These are phyloP conservation scores for Arthroderma sp. DNA, from an alignment of 2,329 filamentous ascomycete species.

Conservation along the genomic window DNA sequence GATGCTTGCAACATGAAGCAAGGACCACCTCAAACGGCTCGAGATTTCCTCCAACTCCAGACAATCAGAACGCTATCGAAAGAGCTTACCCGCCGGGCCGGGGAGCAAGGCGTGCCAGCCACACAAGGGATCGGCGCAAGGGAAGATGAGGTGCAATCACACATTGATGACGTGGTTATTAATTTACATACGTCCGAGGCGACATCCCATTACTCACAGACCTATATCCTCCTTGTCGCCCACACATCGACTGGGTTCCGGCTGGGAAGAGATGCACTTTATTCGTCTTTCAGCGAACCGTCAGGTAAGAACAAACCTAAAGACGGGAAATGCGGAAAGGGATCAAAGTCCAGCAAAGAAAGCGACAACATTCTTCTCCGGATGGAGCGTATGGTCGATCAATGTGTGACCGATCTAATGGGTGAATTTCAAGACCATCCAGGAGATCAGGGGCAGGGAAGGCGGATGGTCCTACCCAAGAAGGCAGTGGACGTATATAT, in stretches of 20 bases:
- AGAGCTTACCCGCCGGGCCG: neutral
- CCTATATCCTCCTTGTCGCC: constrained; percentile 46
- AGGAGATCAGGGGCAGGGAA: neutral
- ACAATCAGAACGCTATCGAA: neutral
- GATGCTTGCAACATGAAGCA: neutral
- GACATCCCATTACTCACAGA: constrained; percentile 33
- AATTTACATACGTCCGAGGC: constrained; percentile 29
- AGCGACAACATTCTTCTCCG: constrained; percentile 9
- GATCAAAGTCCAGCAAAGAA: constrained; percentile 7
- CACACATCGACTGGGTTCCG: constrained; percentile 37
- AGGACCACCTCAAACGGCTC: neutral
- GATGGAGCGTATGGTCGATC: constrained; percentile 30
- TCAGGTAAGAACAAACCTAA: constrained; percentile 7
- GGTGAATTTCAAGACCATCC: constrained; percentile 28
- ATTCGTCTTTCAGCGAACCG: constrained; percentile 20
- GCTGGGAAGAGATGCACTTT: constrained; percentile 43
- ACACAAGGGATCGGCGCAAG: neutral
- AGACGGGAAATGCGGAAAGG: neutral
- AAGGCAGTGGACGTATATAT: constrained; percentile 44
- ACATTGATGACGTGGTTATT: constrained; percentile 4
- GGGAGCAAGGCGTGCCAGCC: neutral
- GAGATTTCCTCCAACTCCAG: neutral
- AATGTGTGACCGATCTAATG: constrained; percentile 35
- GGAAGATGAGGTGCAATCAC: neutral
- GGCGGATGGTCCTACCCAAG: constrained; percentile 2